Evolutionary conservation across 768 basidiomycete genomes (phyloP).

Genomic region (Mrakia blollopis): DNA sequence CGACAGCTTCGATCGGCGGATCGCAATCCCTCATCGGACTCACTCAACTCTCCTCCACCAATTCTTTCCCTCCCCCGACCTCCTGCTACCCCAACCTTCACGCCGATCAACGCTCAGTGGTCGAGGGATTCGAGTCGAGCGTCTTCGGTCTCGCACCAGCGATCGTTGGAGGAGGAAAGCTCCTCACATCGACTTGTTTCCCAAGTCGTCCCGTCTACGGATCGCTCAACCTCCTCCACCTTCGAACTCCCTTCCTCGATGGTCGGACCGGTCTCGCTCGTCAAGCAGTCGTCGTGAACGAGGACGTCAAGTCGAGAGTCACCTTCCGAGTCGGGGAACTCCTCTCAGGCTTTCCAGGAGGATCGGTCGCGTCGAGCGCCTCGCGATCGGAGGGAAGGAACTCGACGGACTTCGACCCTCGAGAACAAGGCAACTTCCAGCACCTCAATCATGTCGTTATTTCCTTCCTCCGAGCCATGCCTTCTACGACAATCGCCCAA

Average conservation of each 20-base stretch:
- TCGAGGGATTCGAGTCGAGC: conserved; percentile 4
- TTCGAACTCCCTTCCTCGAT: conserved; percentile 14
- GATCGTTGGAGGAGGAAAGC: no score
- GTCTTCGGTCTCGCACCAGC: conserved; percentile 1
- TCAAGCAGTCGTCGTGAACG: conserved; percentile 10
- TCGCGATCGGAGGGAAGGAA: no score
- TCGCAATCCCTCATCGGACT: conserved; percentile 1
- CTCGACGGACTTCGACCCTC: neutral
- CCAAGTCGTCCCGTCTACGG: neutral
- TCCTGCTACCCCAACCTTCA: conserved; percentile 1
- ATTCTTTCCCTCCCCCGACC: conserved; percentile 2
- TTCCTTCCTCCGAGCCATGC: neutral
- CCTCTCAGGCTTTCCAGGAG: neutral
- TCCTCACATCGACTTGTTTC: neutral
- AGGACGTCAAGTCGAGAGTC: conserved; percentile 8
- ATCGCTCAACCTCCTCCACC: neutral
- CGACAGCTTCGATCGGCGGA: neutral
- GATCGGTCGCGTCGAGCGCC: neutral
- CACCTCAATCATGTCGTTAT: conserved; percentile 6
- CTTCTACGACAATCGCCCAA: neutral
- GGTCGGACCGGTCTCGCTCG: neutral
- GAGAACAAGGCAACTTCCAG: conserved; percentile 8
- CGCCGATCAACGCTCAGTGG: neutral
- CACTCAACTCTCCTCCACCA: neutral
- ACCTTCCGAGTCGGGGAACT: neutral